These are phyloP conservation scores for Pulveroboletus ravenelii DNA, from an alignment of 768 basidiomycete species.

Conservation along the genomic window DNA sequence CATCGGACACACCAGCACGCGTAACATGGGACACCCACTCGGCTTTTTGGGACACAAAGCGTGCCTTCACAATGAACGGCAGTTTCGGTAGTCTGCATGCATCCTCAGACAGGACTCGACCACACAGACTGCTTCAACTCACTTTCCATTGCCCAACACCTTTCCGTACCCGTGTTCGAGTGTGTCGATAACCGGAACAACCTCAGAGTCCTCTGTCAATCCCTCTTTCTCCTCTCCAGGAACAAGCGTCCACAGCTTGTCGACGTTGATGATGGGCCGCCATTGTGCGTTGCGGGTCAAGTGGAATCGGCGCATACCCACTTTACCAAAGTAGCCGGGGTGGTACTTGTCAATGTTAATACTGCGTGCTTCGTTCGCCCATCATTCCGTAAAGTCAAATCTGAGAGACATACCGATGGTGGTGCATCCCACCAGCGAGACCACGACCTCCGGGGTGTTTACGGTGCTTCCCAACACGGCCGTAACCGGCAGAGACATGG, in stretches of 20 bases:
- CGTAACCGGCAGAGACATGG: constrained; percentile 99
- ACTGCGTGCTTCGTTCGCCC: constrained; percentile 34
- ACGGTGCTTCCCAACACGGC: constrained; percentile 99
- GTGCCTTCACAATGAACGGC: constrained; percentile 98
- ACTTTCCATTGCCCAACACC: constrained; percentile 92
- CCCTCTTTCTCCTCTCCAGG: constrained; percentile 79
- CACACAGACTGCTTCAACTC: constrained; percentile 30
- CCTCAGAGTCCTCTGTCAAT: constrained; percentile 64
- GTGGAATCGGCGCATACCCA: constrained; percentile 99
- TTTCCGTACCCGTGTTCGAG: constrained; percentile 83
- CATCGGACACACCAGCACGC: constrained; percentile 13
- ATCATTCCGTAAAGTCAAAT: not conserved
- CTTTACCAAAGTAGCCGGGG: constrained; percentile 99
- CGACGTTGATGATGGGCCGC: constrained; percentile 97
- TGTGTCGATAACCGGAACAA: constrained; percentile 95
- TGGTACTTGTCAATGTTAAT: constrained; percentile 99
- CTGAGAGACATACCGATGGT: constrained; percentile 75
- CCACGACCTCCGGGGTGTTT: constrained; percentile 99
- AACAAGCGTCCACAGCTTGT: constrained; percentile 93
- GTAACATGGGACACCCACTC: constrained; percentile 49
- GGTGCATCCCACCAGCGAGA: constrained; percentile 99
- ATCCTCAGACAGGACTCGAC: not conserved
- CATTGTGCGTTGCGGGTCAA: constrained; percentile 85
- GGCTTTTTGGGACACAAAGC: constrained; percentile 85
- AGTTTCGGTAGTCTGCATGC: constrained; percentile 68